These are phyloP conservation scores for Fusarium vanettenii DNA, from an alignment of 2,329 filamentous ascomycete genomes.

Conservation along the genomic window DNA sequence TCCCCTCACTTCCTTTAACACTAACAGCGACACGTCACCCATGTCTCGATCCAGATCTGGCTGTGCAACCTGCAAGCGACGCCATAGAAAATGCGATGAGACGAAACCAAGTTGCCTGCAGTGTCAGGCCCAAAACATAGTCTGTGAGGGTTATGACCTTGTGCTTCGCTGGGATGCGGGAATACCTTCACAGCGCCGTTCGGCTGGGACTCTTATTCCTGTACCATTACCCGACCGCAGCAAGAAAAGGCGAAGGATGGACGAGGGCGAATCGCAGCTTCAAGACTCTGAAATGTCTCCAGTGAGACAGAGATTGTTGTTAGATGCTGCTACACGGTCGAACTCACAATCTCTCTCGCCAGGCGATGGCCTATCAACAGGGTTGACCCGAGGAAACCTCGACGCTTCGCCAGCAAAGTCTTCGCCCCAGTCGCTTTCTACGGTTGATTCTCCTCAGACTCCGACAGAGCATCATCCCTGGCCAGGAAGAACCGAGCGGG, in stretches of 20 bases:
- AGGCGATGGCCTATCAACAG: not conserved
- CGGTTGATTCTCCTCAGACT: not conserved
- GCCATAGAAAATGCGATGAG: slow-evolving; percentile 38
- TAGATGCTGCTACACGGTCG: not conserved
- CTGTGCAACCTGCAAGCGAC: slow-evolving; percentile 33
- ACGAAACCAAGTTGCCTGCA: slow-evolving; percentile 22
- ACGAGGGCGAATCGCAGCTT: not conserved
- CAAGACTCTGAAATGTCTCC: not conserved
- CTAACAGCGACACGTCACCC: not conserved
- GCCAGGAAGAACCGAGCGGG: not conserved
- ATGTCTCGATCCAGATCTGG: slow-evolving; percentile 35
- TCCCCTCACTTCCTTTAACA: not conserved
- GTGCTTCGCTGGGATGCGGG: slow-evolving; percentile 32
- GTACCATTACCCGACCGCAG: not conserved
- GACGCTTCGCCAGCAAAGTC: not conserved
- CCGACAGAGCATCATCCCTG: not conserved
- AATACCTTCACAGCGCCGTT: slow-evolving; percentile 17
- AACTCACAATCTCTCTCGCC: not conserved
- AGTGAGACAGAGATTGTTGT: not conserved
- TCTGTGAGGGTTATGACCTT: slow-evolving; percentile 27
- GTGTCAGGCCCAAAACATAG: slow-evolving; percentile 18
- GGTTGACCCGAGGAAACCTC: not conserved
- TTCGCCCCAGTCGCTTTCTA: not conserved
- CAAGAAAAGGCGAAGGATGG: not conserved
- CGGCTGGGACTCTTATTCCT: slow-evolving; percentile 21